These are phyloP conservation scores for Melastoma malabathricum DNA, from an alignment of 345 rosid genomes.

Conservation along the genomic window DNA sequence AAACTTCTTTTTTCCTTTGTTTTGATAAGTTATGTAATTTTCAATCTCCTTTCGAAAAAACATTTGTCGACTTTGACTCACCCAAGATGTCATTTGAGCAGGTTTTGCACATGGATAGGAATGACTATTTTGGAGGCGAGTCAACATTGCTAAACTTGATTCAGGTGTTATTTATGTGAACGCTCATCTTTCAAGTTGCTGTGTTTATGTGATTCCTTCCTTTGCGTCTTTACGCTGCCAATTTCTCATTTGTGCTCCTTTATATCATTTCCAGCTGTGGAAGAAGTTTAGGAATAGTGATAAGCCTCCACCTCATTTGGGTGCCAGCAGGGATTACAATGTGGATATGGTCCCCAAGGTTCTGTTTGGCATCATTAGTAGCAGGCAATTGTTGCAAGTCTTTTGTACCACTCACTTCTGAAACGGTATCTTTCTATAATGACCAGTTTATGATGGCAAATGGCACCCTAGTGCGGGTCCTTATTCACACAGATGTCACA, in stretches of 20 bases:
- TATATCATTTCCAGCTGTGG: slow-evolving; percentile 55
- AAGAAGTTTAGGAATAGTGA: slow-evolving; percentile 83
- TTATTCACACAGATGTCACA: slow-evolving; percentile 88
- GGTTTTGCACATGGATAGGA: slow-evolving; percentile 99
- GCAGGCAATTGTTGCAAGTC: not conserved
- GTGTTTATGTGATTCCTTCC: not conserved
- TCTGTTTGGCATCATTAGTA: slow-evolving; percentile 5
- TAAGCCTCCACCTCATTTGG: slow-evolving; percentile 81
- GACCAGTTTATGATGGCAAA: slow-evolving; percentile 95
- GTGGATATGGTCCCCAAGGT: slow-evolving; percentile 99
- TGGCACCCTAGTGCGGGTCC: slow-evolving; percentile 95
- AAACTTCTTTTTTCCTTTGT: no score
- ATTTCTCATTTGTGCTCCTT: not conserved
- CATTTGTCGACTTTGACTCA: no score
- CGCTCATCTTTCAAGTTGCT: not conserved
- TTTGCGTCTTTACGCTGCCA: slow-evolving; percentile 2
- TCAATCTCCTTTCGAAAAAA: no score
- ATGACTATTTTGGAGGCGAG: slow-evolving; percentile 97
- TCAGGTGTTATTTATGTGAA: slow-evolving; percentile 39
- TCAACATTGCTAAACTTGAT: slow-evolving; percentile 90
- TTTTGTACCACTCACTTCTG: not conserved
- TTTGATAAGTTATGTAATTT: no score
- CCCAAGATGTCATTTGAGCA: slow-evolving; percentile 7
- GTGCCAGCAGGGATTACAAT: slow-evolving; percentile 91
- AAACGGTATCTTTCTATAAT: slow-evolving; percentile 7